Percentiles rank a stretch among this genome's conserved stretches.
Conservation (phyloP, 23 red algal genomes). For the Cyanidium caldarium region DNA sequence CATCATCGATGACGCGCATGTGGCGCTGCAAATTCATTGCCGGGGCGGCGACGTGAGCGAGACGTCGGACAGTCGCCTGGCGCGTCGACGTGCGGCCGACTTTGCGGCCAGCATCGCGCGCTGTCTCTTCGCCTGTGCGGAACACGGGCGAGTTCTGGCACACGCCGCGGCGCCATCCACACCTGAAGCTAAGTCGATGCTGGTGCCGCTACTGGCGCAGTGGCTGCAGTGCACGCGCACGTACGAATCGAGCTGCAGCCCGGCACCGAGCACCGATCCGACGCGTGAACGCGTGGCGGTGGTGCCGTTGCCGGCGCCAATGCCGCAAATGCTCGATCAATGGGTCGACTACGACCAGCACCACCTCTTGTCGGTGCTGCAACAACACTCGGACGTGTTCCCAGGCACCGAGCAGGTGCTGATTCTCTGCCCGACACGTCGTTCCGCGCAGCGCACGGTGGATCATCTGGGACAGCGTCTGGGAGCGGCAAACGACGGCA, state of each 20-base stretch:
- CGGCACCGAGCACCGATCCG: neutral
- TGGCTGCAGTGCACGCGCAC: neutral
- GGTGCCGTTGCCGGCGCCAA: neutral
- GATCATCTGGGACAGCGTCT: neutral
- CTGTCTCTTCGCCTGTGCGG: neutral
- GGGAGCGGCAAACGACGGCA: neutral
- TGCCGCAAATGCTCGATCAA: neutral
- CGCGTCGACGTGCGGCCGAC: neutral
- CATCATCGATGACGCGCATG: neutral
- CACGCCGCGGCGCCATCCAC: neutral
- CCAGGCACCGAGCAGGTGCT: neutral
- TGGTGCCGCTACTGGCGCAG: neutral
- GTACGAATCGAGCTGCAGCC: neutral
- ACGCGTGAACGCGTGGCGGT: neutral
- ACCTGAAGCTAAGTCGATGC: neutral
- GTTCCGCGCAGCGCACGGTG: neutral
- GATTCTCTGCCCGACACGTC: neutral
- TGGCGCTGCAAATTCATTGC: neutral
- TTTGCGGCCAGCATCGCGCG: neutral
- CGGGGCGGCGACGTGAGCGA: neutral
- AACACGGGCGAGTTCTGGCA: neutral
- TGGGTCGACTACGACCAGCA: neutral
- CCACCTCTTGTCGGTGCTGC: neutral
- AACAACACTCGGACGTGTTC: neutral
- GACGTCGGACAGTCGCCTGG: no score